A percentile compares a stretch with the other conserved stretches of the same genome.
phyloP scores from a whole-genome alignment of 2,329 filamentous ascomycete species.

The Tolypocladium amazonense region DNA sequence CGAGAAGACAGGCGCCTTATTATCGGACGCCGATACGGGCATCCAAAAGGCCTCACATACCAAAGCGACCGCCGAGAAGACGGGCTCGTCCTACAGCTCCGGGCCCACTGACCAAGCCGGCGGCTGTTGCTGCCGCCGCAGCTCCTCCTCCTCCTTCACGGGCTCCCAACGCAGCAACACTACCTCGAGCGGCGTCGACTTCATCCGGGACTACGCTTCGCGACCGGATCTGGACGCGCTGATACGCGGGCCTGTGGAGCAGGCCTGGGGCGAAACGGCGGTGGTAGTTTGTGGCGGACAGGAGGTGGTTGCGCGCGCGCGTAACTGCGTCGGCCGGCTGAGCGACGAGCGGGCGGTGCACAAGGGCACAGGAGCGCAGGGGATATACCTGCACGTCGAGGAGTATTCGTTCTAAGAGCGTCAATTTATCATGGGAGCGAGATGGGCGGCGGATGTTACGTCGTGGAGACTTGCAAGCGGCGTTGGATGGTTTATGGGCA shows the following conservation, averaged over 20 bases:
- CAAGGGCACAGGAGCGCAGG: constrained; percentile 53
- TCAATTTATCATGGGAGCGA: neutral
- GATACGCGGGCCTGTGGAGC: constrained; percentile 43
- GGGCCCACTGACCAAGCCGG: neutral
- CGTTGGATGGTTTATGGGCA: neutral
- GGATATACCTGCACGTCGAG: constrained; percentile 49
- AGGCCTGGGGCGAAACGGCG: constrained; percentile 48
- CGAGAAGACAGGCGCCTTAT: neutral
- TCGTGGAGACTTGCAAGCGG: neutral
- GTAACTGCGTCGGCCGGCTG: constrained; percentile 43
- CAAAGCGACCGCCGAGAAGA: neutral
- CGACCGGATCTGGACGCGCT: constrained; percentile 41
- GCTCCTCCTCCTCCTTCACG: neutral
- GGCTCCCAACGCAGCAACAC: neutral
- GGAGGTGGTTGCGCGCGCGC: constrained; percentile 39
- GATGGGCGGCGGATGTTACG: neutral
- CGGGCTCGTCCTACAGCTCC: neutral
- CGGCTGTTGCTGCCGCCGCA: neutral
- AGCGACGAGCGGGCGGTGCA: constrained; percentile 53
- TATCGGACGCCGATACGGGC: neutral
- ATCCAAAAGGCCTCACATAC: neutral
- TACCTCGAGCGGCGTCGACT: constrained; percentile 10
- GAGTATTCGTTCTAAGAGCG: constrained; percentile 42
- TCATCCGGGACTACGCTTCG: constrained; percentile 31
- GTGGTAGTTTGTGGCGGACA: constrained; percentile 50